A percentile compares a stretch with the other conserved stretches of the same genome.
phyloP scores from a whole-genome alignment of 352 stramenopile genomes.

The Globisporangium spiculum region DNA sequence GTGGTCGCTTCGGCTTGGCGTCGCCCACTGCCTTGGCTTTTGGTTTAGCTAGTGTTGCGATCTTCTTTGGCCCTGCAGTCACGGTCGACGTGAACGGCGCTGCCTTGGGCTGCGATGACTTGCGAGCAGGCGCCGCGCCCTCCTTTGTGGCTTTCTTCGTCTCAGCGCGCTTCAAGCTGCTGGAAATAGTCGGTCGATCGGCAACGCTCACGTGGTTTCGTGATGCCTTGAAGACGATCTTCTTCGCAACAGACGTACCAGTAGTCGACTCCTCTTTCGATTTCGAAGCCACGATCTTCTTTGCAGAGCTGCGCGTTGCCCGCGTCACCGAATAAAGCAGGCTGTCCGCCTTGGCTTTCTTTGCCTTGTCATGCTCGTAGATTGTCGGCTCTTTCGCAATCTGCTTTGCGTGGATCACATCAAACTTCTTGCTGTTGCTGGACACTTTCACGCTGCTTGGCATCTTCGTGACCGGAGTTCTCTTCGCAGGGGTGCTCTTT shows the following conservation, averaged over 20 bases:
- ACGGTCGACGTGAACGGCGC: slow-evolving; percentile 14
- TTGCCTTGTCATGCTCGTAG: slow-evolving; percentile 15
- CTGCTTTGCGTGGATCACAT: slow-evolving; percentile 17
- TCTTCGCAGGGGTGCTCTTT: slow-evolving; percentile 10
- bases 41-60: background rate
- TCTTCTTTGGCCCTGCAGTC: slow-evolving; percentile 10
- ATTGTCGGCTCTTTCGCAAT: slow-evolving; percentile 16
- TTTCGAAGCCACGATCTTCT: slow-evolving; percentile 1
- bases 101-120: slow-evolving; percentile 7
- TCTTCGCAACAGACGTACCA: slow-evolving; percentile 11
- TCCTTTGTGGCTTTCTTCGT: slow-evolving; percentile 12
- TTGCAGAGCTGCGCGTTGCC: slow-evolving; percentile 15
- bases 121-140: background rate
- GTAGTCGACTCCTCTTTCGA: slow-evolving; percentile 1
- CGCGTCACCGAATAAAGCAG: slow-evolving; percentile 5
- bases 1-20: slow-evolving; percentile 10
- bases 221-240: slow-evolving; percentile 11
- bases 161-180: slow-evolving; percentile 15
- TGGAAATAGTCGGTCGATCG: slow-evolving; percentile 19
- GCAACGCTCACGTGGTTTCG: slow-evolving; percentile 17
- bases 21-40: background rate
- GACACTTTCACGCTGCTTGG: slow-evolving; percentile 14
- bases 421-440: slow-evolving; percentile 17
- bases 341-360: slow-evolving; percentile 12
- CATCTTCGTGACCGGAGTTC: slow-evolving; percentile 15